Base-by-base conservation (phyloP, 2,329 filamentous ascomycete species). In the Xylaria sp. region DNA sequence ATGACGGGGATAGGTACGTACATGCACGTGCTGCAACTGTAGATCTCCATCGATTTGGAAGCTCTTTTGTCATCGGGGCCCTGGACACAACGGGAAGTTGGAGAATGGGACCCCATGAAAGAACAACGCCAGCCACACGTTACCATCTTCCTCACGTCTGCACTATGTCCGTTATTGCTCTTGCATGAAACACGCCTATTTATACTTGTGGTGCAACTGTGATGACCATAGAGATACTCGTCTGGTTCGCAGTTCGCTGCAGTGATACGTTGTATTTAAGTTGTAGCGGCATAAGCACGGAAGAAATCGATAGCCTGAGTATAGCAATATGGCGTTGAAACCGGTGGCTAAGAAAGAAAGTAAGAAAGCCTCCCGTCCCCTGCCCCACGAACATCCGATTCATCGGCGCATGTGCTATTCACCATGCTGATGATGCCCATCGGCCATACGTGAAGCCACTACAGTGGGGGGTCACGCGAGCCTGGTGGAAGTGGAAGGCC, bases 41-140 rank as follows among this genome's bases (percentile, higher is more conserved):
- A 52, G 53, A 57, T 57, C 53, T 39, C 25, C 2, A 23, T 28
- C 34, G 60, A 63, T 63, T 67, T 63, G 60, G 65, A 62, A 62
- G 53, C 15, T 55, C 48, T 55, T 45, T 65, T 57, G 36, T 55
- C 59, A 56, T 66, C 66, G 58, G 66, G 56, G 66, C 36, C 25
- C 56, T 30, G n/a, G 25, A 69, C 63, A 32, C 59, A 69, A 69
- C 39, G 52, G 66, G 66, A 66, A 69, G 63, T 50, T 60, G 53
- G 48, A 59, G 62, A 28, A 23, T 10, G 28, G 20, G 39, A 41
- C 41, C 50, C 65, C 59, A 53, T 43, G 50, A 57, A 50, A 53
- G 43, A 45, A 28, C 15, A 62, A 25, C 36, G 15, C 52, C 39
- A 66, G 58, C 45, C 20, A 53, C 20, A 53, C 58, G 50, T 55